Percentiles rank a stretch among this genome's conserved stretches.
Evolutionary conservation across 768 basidiomycete species (phyloP).

Genomic region (Amanita molliuscula): DNA sequence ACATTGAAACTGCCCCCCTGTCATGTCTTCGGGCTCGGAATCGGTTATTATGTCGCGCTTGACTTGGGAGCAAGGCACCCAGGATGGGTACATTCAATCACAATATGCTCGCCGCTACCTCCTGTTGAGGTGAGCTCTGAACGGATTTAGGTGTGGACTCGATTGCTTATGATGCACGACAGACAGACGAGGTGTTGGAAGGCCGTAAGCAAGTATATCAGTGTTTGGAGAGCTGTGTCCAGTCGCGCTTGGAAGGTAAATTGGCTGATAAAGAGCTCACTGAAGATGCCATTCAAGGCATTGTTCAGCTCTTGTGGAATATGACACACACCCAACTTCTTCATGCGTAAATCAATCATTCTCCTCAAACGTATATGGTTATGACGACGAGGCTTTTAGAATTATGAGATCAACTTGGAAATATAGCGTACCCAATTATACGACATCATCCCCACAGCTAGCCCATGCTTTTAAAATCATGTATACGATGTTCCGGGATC

Average conservation of each 20-base stretch:
- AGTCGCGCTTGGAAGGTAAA: slow-evolving; percentile 9
- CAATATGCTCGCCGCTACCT: slow-evolving; percentile 25
- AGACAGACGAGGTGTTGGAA: slow-evolving; percentile 18
- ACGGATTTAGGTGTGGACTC: background rate
- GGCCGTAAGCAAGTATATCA: slow-evolving; percentile 19
- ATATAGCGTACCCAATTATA: too few species aligned
- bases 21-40: slow-evolving; percentile 26
- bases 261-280: slow-evolving; percentile 10
- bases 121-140: slow-evolving; percentile 17
- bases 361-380: background rate
- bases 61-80: slow-evolving; percentile 23
- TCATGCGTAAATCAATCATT: slow-evolving; percentile 6
- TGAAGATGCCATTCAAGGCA: slow-evolving; percentile 14
- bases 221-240: slow-evolving; percentile 15
- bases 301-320: slow-evolving; percentile 11
- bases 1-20: slow-evolving; percentile 21
- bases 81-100: slow-evolving; percentile 20
- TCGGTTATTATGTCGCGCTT: slow-evolving; percentile 22
- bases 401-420: background rate
- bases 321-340: background rate
- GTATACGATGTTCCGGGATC: background rate
- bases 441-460: background rate
- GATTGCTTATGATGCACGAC: background rate
- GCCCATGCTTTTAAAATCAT: background rate
- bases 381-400: background rate